phyloP scores from a whole-genome alignment of 108 stramenopile genomes.

The Hondaea fermentalgiana region DNA sequence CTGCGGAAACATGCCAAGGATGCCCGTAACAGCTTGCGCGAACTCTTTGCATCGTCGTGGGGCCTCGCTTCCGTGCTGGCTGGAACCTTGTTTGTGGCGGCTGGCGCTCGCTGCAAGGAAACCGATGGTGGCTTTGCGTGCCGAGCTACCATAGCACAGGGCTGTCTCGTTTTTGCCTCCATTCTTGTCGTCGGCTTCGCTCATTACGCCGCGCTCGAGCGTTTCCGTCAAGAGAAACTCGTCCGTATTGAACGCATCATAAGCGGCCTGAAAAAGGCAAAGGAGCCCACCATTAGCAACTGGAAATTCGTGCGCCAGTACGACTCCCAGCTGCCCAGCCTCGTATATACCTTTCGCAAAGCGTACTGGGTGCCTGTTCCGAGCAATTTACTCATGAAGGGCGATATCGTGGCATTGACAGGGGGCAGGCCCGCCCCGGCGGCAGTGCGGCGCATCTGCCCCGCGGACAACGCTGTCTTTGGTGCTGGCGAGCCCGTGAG shows the following conservation, averaged over 20 bases:
- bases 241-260: background rate
- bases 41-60: background rate
- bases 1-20: too few species aligned
- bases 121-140: background rate
- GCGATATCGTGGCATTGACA: background rate
- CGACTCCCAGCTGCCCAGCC: background rate
- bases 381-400: background rate
- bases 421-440: background rate
- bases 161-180: background rate
- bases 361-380: background rate
- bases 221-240: background rate
- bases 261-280: background rate
- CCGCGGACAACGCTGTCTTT: background rate
- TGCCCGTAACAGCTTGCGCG: too few species aligned
- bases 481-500: background rate
- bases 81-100: background rate
- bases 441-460: background rate
- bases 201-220: background rate
- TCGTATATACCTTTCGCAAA: background rate
- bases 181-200: background rate
- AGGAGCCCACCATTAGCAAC: background rate
- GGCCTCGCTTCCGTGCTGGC: background rate
- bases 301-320: background rate
- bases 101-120: background rate
- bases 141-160: background rate